Base-by-base conservation (phyloP, 805 yeast genomes). In the Ogataea corticis region DNA sequence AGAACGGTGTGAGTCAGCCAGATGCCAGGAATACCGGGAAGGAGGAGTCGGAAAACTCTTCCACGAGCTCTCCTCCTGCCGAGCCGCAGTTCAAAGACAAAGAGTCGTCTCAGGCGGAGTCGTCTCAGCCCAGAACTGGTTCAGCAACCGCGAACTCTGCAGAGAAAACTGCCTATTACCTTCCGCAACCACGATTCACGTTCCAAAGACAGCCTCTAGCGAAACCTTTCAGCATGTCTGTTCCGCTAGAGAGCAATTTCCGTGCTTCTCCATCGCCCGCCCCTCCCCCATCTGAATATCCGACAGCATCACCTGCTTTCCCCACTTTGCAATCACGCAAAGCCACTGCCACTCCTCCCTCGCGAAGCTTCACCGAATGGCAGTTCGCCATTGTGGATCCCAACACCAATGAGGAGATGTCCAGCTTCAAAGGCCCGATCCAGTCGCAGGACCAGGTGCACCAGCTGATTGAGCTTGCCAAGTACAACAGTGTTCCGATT, bases 401-500 rank as follows among this genome's bases (percentile, higher is more conserved):
- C 2, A 60, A 66, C 1, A 61, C 65, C 1, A 77, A 75, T 10
- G 62, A 74, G 21, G 72, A 78, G 7, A 45, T 78, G 2, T 65
- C 76, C 0, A 64, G 70, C 13, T 67, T 61, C 41, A 41, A 52
- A 23, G 90, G 89, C 1, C 55, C 64, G 2, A 82, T 85, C 3
- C 63, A 69, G 33, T 69, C 73, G 16, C 76, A 79, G 45, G 82
- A 76, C 29, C 58, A 77, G 14, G 89, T 80, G 0, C 79, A 78
- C 44, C 69, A 73, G 49, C 63, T 86, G 9, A 72, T 86, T 7
- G 76, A 77, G 29, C 73, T 82, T 42, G 91, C 91, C 0, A 80
- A 76, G 49, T 66, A 67, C 39, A 73, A 78, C 53, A 73, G 77
- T 15, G 67, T 85, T 34, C 73, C 77, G 36, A 72, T 89, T 12